A percentile compares a stretch with the other conserved stretches of the same genome.
Evolutionary conservation across 202 grass and related monocot genomes (phyloP).

Genomic region (Musa balbisiana): DNA sequence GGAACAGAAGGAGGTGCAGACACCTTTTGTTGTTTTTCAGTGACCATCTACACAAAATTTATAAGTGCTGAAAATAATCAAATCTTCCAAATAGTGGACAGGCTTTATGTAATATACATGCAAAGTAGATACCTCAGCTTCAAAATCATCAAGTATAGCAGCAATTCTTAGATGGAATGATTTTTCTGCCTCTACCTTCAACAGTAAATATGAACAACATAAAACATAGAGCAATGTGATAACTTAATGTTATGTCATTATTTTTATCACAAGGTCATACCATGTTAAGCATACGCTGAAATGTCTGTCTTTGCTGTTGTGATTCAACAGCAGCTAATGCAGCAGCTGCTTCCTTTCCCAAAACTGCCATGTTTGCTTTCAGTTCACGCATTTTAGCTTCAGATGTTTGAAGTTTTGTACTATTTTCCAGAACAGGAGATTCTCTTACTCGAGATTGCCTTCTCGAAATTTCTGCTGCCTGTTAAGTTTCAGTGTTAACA

Average conservation of each 20-base stretch:
- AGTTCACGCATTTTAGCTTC: constrained; percentile 90
- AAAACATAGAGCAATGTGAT: neutral
- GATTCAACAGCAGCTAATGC: constrained; percentile 83
- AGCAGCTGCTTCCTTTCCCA: constrained; percentile 90
- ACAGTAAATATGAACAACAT: constrained; percentile 23
- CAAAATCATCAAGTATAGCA: constrained; percentile 90
- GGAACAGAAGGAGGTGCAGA: constrained; percentile 65
- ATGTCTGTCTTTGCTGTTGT: constrained; percentile 78
- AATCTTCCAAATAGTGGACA: neutral
- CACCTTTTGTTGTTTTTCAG: constrained; percentile 92
- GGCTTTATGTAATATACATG: constrained; percentile 15
- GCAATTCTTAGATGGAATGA: constrained; percentile 85
- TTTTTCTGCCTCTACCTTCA: constrained; percentile 99
- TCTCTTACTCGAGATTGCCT: constrained; percentile 86
- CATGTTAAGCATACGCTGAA: constrained; percentile 81
- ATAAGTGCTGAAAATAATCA: neutral
- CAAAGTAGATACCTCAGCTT: constrained; percentile 77
- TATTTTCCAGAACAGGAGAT: constrained; percentile 66
- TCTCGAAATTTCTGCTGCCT: constrained; percentile 84
- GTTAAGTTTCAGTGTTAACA: constrained; percentile 24
- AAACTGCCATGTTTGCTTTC: constrained; percentile 85
- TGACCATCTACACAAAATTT: constrained; percentile 56
- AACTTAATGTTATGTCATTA: neutral
- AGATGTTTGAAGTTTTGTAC: constrained; percentile 70
- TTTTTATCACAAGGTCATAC: constrained; percentile 27